phyloP scores from a whole-genome alignment of 768 basidiomycete genomes.

The Gymnopilus dilepis region DNA sequence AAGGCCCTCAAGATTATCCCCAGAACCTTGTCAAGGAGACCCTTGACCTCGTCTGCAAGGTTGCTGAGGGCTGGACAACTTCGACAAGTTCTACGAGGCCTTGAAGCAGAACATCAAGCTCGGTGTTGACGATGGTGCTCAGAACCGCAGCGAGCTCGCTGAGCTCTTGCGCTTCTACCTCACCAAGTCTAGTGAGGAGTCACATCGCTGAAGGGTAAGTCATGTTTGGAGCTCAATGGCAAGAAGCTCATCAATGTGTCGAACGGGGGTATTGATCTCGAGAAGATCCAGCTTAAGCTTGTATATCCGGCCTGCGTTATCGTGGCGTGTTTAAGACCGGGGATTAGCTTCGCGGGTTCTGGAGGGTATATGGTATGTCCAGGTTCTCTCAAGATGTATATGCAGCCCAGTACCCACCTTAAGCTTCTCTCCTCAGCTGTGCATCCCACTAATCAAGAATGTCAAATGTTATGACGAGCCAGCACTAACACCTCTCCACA shows the following conservation, averaged over 20 bases:
- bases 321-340: no score
- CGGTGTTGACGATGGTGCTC: constrained; percentile 98
- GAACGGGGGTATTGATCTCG: constrained; percentile 98
- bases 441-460: no score
- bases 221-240: constrained; percentile 81
- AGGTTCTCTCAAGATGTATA: no score
- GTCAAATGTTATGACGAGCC: no score
- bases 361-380: no score
- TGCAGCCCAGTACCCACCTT: no score
- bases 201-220: constrained; percentile 88
- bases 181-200: constrained; percentile 91
- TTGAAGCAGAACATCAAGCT: constrained; percentile 99
- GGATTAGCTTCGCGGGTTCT: no score
- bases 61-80: constrained; percentile 99
- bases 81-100: constrained; percentile 94
- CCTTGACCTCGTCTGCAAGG: constrained; percentile 92
- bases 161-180: constrained; percentile 99
- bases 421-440: no score
- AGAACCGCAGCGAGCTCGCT: constrained; percentile 98
- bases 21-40: constrained; percentile 99
- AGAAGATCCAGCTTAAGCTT: no score
- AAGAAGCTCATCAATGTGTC: constrained; percentile 98
- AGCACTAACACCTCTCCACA: no score
- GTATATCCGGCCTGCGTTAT: no score
- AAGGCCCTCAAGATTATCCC: constrained; percentile 99